Conservation (phyloP, 2,329 filamentous ascomycete genomes). For the Coniochaeta ligniaria region DNA sequence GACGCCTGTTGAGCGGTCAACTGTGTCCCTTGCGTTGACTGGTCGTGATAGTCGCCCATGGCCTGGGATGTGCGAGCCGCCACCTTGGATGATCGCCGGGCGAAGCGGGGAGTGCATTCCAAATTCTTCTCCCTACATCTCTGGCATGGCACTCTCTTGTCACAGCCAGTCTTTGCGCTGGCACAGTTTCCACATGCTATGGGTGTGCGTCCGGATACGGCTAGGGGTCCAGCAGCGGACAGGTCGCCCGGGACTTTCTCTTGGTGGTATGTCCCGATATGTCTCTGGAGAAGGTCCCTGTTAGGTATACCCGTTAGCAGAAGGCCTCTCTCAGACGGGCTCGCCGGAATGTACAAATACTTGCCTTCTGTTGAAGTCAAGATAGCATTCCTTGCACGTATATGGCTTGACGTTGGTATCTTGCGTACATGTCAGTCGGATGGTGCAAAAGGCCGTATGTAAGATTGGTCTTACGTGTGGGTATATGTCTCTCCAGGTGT, state of each 20-base stretch:
- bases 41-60: not conserved
- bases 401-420: conserved; percentile 50
- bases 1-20: not conserved
- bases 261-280: conserved; percentile 45
- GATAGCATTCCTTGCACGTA: conserved; percentile 38
- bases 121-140: conserved; percentile 41
- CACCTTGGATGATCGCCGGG: conserved; percentile 41
- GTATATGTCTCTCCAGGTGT: conserved; percentile 48
- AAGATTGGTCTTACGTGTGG: conserved; percentile 33
- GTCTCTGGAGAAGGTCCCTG: conserved; percentile 43
- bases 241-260: conserved; percentile 35
- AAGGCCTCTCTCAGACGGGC: not conserved
- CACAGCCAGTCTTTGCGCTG: conserved; percentile 43
- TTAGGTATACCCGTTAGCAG: conserved; percentile 7
- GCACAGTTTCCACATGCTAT: conserved; percentile 44
- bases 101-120: conserved; percentile 40
- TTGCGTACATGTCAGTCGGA: conserved; percentile 17
- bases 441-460: not conserved
- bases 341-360: conserved; percentile 4
- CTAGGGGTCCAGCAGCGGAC: conserved; percentile 30
- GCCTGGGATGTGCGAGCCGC: not conserved
- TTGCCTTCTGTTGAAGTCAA: conserved; percentile 43
- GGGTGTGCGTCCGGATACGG: conserved; percentile 32
- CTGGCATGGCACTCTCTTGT: conserved; percentile 41
- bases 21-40: not conserved